A percentile compares a stretch with the other conserved stretches of the same genome.
Conservation (phyloP, 371 early-diverging fungal genomes). For the Paraphysoderma sedebokerense region DNA sequence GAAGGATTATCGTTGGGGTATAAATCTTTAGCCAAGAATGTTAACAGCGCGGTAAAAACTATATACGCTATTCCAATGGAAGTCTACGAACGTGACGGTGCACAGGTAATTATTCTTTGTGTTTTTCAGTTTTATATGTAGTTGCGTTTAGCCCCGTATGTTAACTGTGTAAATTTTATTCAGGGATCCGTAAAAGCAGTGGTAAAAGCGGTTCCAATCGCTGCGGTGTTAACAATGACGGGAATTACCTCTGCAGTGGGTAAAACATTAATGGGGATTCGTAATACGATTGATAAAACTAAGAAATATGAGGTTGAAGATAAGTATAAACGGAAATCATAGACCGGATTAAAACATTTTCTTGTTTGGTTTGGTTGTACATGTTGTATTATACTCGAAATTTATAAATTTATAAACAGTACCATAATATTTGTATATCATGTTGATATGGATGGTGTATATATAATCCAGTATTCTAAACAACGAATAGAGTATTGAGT, state of each 20-base stretch:
- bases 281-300: slow-evolving; percentile 72
- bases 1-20: slow-evolving; percentile 77
- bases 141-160: too few relatives aligned
- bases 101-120: slow-evolving; percentile 13
- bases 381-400: too few relatives aligned
- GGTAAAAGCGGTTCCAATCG: slow-evolving; percentile 78
- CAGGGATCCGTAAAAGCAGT: slow-evolving; percentile 52
- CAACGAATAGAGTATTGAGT: too few relatives aligned
- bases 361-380: too few relatives aligned
- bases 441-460: too few relatives aligned
- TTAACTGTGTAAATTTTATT: too few relatives aligned
- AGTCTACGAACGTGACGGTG: slow-evolving; percentile 44
- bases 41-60: slow-evolving; percentile 65
- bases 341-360: too few relatives aligned
- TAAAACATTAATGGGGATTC: slow-evolving; percentile 75
- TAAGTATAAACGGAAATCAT: too few relatives aligned
- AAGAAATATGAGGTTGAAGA: slow-evolving; percentile 64
- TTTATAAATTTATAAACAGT: too few relatives aligned
- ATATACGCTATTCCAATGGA: slow-evolving; percentile 79
- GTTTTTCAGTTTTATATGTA: too few relatives aligned
- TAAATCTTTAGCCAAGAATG: slow-evolving; percentile 49
- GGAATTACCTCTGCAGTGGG: slow-evolving; percentile 85
- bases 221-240: slow-evolving; percentile 89
- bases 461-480: too few relatives aligned
- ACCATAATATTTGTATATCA: too few relatives aligned